Evolutionary conservation across 1,284 basidiomycete genomes (phyloP).

Genomic region (Marasmius oreades): DNA sequence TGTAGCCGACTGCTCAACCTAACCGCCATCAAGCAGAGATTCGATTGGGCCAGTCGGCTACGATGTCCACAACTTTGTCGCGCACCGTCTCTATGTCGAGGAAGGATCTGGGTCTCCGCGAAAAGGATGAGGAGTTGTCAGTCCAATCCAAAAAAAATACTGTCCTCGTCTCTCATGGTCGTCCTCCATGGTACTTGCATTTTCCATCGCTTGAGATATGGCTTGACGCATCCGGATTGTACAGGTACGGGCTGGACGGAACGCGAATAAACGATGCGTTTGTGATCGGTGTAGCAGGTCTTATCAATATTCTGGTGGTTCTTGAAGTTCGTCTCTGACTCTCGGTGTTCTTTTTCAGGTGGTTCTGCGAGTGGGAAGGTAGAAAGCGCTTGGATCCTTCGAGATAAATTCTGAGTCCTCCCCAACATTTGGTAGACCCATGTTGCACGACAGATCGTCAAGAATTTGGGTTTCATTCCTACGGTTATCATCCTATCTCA

Average conservation of each 20-base stretch:
- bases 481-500: constrained; percentile 88
- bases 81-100: neutral
- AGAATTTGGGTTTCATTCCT: constrained; percentile 78
- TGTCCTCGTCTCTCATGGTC: constrained; percentile 78
- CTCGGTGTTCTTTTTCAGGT: constrained; percentile 38
- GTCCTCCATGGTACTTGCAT: constrained; percentile 67
- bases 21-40: neutral
- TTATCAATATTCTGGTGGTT: constrained; percentile 22
- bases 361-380: constrained; percentile 95
- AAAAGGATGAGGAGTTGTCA: neutral
- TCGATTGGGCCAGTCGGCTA: neutral
- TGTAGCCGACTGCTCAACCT: neutral
- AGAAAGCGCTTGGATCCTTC: constrained; percentile 22
- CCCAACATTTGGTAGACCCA: constrained; percentile 59
- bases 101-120: neutral
- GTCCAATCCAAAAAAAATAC: constrained; percentile 67
- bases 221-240: neutral
- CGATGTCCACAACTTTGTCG: neutral
- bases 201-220: constrained; percentile 4
- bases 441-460: constrained; percentile 87
- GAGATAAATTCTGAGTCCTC: neutral
- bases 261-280: constrained; percentile 72
- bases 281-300: constrained; percentile 91
- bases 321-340: constrained; percentile 6
- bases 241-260: constrained; percentile 76